Evolutionary conservation across 148 eudicot species (phyloP), one percentile per base, ranked within the genome.

Genomic region (Dysphania ambrosioides): DNA sequence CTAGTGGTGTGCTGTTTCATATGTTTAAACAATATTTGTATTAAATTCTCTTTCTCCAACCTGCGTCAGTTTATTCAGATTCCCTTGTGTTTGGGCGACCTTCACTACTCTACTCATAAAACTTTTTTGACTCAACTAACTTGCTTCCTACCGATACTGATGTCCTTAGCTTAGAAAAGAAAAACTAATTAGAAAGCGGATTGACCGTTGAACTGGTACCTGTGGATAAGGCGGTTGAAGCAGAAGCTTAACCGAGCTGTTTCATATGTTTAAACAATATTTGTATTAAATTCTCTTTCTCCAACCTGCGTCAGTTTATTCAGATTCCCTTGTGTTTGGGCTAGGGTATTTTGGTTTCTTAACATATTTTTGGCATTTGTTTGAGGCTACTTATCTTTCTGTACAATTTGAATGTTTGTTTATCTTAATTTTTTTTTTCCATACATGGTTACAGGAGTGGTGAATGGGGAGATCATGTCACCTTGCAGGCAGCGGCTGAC

Each of bases 391-490:
- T 36, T 36, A 8, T 36, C 7, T 36, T 36, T 36, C 40, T 36
- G 40, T 4, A 36, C 8, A 36, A 5, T 36, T 36, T 36, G 8
- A 36, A n/a, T n/a, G n/a, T n/a, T n/a, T n/a, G n/a, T n/a, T n/a
- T n/a, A 58, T 65, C 38, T 68, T n/a, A 31, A 29, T 44, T 70
- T 49, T 51, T 27, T 47, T 60, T 65, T 55, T 41, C 5, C 68
- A 18, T 77, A 72, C 42, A 34, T 61, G 79, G 71, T n/a, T 80
- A 51, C 81, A 93, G 98, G 90, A 85, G 79, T 66, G 93, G 91
- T 67, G 98, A 90, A 78, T 93, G 86, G 86, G 86, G 86, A 66
- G 86, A 83, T 83, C 86, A 83, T 63, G 86, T 83, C 78, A 83
- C 81, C 32, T 78, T 83, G 84, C 86, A 83, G 77, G 83, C 86